phyloP scores from a whole-genome alignment of 1,139 yeast genomes.

The Geotrichum siamense region DNA sequence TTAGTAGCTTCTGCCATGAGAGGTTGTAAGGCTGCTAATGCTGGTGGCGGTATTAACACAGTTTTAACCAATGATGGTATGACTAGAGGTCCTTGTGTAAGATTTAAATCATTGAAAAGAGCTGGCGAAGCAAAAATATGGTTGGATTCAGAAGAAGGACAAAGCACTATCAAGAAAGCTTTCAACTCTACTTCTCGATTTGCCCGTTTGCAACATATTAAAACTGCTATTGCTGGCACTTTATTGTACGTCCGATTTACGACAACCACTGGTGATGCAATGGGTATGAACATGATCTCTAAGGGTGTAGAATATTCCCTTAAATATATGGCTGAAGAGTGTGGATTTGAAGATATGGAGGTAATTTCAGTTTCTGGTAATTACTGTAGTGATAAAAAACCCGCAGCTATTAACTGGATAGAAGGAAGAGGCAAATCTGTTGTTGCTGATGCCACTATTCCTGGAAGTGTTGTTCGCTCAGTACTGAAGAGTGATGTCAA shows the following conservation, averaged over 20 bases:
- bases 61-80: slow-evolving; percentile 94
- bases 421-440: slow-evolving; percentile 98
- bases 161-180: slow-evolving; percentile 69
- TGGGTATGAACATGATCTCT: slow-evolving; percentile 99
- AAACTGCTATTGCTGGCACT: slow-evolving; percentile 95
- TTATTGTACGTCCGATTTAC: slow-evolving; percentile 81
- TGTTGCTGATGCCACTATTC: slow-evolving; percentile 94
- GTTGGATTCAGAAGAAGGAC: slow-evolving; percentile 96
- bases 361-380: slow-evolving; percentile 92
- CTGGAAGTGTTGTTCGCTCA: slow-evolving; percentile 66
- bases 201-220: slow-evolving; percentile 85
- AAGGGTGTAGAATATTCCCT: slow-evolving; percentile 91
- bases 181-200: slow-evolving; percentile 95
- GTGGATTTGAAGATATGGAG: slow-evolving; percentile 92
- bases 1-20: slow-evolving; percentile 97
- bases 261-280: slow-evolving; percentile 98
- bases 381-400: slow-evolving; percentile 94
- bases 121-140: slow-evolving; percentile 94
- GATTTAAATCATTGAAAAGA: slow-evolving; percentile 70
- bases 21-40: slow-evolving; percentile 96
- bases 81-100: slow-evolving; percentile 98
- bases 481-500: slow-evolving; percentile 89
- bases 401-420: slow-evolving; percentile 98
- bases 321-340: slow-evolving; percentile 75
- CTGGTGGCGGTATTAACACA: slow-evolving; percentile 93